phyloP scores from a whole-genome alignment of 441 rosid species.

The Croton setiger region DNA sequence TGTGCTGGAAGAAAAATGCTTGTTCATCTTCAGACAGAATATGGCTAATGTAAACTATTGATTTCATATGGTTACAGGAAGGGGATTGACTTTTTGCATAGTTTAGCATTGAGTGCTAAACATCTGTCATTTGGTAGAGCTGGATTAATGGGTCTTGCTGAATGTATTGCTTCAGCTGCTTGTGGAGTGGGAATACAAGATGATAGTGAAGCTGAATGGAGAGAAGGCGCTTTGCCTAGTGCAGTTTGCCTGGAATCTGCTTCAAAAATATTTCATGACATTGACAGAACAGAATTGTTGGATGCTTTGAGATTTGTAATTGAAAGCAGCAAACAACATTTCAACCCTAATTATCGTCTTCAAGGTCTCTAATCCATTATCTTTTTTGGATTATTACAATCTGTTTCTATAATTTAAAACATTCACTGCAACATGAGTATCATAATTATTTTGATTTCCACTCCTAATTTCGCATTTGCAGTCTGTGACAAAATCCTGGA shows the following conservation, averaged over 20 bases:
- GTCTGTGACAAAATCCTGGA: slow-evolving; percentile 66
- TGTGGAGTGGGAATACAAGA: slow-evolving; percentile 33
- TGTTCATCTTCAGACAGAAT: background rate
- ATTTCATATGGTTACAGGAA: slow-evolving; percentile 45
- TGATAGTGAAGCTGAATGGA: slow-evolving; percentile 28
- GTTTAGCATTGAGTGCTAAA: slow-evolving; percentile 71
- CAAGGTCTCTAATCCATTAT: slow-evolving; percentile 57
- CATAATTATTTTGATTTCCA: slow-evolving; percentile 12
- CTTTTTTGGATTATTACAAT: slow-evolving; percentile 26
- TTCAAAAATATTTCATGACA: slow-evolving; percentile 24
- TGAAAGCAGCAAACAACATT: slow-evolving; percentile 95
- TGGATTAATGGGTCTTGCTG: slow-evolving; percentile 86
- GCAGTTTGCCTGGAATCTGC: slow-evolving; percentile 31
- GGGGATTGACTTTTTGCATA: slow-evolving; percentile 50
- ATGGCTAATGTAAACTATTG: slow-evolving; percentile 20
- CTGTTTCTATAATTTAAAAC: slow-evolving; percentile 14
- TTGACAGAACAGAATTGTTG: slow-evolving; percentile 48
- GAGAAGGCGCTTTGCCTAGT: slow-evolving; percentile 28
- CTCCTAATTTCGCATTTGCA: slow-evolving; percentile 31
- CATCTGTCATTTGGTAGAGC: slow-evolving; percentile 79
- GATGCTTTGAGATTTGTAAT: slow-evolving; percentile 74
- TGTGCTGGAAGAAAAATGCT: background rate
- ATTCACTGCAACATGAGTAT: slow-evolving; percentile 1
- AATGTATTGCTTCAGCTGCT: slow-evolving; percentile 76
- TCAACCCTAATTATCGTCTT: slow-evolving; percentile 87